Percentiles rank a stretch among this genome's conserved stretches.
phyloP scores from a whole-genome alignment of 2,329 filamentous ascomycete genomes.

The Huntiella abstrusa region DNA sequence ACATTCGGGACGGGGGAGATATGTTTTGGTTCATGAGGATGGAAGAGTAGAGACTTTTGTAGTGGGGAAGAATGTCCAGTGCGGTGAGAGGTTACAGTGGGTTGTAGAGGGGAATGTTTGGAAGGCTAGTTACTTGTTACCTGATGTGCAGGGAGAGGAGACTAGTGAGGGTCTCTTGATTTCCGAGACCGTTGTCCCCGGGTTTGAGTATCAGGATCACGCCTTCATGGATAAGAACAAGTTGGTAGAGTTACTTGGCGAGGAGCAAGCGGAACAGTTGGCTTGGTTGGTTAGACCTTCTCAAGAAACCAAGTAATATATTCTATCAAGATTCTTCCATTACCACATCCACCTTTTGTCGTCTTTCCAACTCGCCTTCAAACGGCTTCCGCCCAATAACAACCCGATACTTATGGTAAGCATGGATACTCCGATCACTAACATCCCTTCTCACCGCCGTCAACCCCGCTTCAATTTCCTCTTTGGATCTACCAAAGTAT shows the following conservation, averaged over 20 bases:
- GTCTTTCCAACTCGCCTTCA: slow-evolving; percentile 10
- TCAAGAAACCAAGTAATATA: neutral
- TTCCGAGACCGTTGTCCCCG: slow-evolving; percentile 48
- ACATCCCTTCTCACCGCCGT: slow-evolving; percentile 30
- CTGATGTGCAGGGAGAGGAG: slow-evolving; percentile 19
- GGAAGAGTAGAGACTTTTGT: slow-evolving; percentile 37
- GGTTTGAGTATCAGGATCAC: slow-evolving; percentile 48
- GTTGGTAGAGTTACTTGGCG: slow-evolving; percentile 32
- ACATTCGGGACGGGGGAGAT: slow-evolving; percentile 41
- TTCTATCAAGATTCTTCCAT: slow-evolving; percentile 1
- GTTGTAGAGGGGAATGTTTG: slow-evolving; percentile 49
- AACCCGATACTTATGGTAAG: slow-evolving; percentile 30
- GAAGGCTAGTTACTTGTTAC: slow-evolving; percentile 43
- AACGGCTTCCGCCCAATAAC: slow-evolving; percentile 33
- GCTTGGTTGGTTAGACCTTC: slow-evolving; percentile 23
- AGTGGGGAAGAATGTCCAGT: slow-evolving; percentile 37
- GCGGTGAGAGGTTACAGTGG: slow-evolving; percentile 47
- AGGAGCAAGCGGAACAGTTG: slow-evolving; percentile 30
- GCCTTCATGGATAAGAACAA: slow-evolving; percentile 39
- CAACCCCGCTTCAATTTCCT: slow-evolving; percentile 32
- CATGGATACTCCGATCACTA: slow-evolving; percentile 27
- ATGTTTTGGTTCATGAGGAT: slow-evolving; percentile 42
- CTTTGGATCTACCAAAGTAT: slow-evolving; percentile 22
- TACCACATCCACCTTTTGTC: neutral
- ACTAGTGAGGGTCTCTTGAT: slow-evolving; percentile 38